Evolutionary conservation across 352 stramenopile genomes (phyloP), one percentile per base, ranked within the genome.

Genomic region (Globisporangium barbulae): DNA sequence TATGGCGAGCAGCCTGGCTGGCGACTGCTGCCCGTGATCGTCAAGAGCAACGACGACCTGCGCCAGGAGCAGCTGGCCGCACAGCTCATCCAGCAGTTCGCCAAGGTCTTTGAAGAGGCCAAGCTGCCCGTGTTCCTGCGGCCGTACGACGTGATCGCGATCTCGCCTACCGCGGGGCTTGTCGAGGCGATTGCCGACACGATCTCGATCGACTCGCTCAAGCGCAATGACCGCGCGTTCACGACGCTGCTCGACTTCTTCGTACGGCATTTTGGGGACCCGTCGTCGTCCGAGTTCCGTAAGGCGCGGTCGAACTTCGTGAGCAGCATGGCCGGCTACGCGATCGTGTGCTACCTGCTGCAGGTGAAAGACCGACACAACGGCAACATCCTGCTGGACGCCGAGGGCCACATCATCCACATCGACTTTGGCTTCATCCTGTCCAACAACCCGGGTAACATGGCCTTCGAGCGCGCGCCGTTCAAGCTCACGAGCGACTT

Each of bases 341-440:
- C 94, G 58, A 96, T 99, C 50, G 82, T 99, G 53, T 98, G 91
- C 70, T 99, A 98, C 73, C 65, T 99, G 25, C 84, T 99, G 52
- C 95, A 99, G 82, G 89, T 99, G 67, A 99, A 99, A 79, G 97
- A 99, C 70, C 81, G 97, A 15, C 97, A 99, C 79, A 99, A 99
- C 73, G 97, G 97, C 57, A 99, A 99, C 71, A 96, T 99, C 68
- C 69, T 99, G 49, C 67, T 99, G 2, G 93, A 98, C 66, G 97
- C 96, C 31, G 91, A 97, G 64, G 97, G 97, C 10, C 96, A 98
- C 70, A 81, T 99, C 61, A 97, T 99, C 59, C 97, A 99, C 72
- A 99, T 99, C 65, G 97, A 99, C 75, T 97, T 96, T 72, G 89
- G 87, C 37, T 99, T 98, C 77, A 97, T 98, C 70, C 89, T 99